phyloP scores from a whole-genome alignment of 208 protist genomes.

The Lotmaria passim region DNA sequence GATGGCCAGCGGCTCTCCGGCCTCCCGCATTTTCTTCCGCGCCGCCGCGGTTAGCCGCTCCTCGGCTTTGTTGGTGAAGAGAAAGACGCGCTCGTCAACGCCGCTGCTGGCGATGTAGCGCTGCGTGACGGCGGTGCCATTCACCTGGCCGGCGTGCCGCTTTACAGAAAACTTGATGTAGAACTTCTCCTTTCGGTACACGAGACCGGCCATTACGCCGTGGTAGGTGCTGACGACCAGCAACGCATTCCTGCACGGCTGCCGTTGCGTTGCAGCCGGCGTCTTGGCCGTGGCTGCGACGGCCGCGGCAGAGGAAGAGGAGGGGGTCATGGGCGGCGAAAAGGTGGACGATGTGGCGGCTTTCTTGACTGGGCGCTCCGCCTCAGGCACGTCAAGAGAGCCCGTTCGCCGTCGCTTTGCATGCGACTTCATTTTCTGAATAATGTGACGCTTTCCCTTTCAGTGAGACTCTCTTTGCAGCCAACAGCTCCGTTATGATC shows the following conservation, averaged over 20 bases:
- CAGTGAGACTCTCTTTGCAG: too few relatives aligned
- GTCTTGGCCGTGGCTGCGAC: background rate
- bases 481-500: too few relatives aligned
- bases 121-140: slow-evolving; percentile 40
- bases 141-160: slow-evolving; percentile 68
- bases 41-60: slow-evolving; percentile 31
- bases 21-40: slow-evolving; percentile 35
- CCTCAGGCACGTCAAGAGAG: background rate
- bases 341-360: background rate
- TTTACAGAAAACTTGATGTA: slow-evolving; percentile 79
- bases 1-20: slow-evolving; percentile 44
- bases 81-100: slow-evolving; percentile 75
- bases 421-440: slow-evolving; percentile 10
- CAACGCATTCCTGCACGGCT: slow-evolving; percentile 50
- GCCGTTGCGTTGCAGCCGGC: background rate
- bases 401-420: slow-evolving; percentile 9
- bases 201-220: slow-evolving; percentile 73
- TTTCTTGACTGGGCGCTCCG: background rate
- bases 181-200: slow-evolving; percentile 55
- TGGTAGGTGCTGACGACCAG: slow-evolving; percentile 80
- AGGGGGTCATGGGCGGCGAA: background rate
- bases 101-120: slow-evolving; percentile 69
- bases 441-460: too few relatives aligned
- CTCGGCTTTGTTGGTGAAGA: slow-evolving; percentile 82
- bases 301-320: background rate